Base-by-base conservation (phyloP, 2,329 filamentous ascomycete genomes). In the Microdochium paspali region DNA sequence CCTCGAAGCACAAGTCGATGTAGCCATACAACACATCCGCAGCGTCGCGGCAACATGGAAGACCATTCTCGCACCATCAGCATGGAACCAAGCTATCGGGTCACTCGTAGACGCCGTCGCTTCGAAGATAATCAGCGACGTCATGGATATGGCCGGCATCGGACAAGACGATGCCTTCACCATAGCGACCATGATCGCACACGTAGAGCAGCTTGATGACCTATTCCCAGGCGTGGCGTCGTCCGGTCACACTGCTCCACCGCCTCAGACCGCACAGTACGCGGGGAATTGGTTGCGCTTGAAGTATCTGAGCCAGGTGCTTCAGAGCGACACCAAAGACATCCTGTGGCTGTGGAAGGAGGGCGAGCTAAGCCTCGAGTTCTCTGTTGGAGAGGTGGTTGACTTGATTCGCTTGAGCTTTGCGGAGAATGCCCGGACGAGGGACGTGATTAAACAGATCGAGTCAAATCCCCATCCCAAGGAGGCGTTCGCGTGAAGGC, bases 281-380 rank as follows among this genome's bases (percentile, higher is more conserved):
- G 78, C 79, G 3, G 68, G 72, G 2, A 73, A 71, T 44, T 85
- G 81, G 81, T 67, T 84, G 49, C 72, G 80, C 44, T 69, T 85
- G 50, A 79, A 83, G 62, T 84, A 78, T 54, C 67, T 85, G 18
- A 76, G 75, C 51, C 77, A 84, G 60, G 74, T 84, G 24, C 66
- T 85, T 53, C 80, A 85, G 66, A 82, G 79, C 54, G 83, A 84
- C 56, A 66, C 84, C 46, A 76, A 75, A 51, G 81, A 84, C 51
- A 76, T 85, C 48, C 71, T 70, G 49, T 83, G 70, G 52, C 61
- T 85, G 31, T 85, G 81, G 81, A 71, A 76, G 56, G 80, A 85
- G 52, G 80, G 79, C 61, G 80, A 84, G 60, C 66, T 85, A 39
- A 82, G 79, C 52, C 59, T 83, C 31, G 81, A 83, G 60, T 84